Evolutionary conservation across 306 rosid species (phyloP).

Genomic region (Fragaria iinumae): DNA sequence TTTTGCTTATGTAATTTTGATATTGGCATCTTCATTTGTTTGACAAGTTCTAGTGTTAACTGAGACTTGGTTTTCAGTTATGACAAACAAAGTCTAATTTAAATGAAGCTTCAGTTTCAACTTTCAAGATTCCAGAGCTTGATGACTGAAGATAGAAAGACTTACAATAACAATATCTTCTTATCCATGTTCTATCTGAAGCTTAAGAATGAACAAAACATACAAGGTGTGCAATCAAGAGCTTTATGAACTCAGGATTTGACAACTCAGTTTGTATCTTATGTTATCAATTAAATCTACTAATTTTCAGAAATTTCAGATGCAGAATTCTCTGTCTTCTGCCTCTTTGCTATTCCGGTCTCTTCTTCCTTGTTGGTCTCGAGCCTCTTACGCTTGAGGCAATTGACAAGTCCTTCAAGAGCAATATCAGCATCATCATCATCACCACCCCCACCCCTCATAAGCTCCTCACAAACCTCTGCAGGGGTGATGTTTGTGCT

Average conservation of each 20-base stretch:
- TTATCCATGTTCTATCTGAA: neutral
- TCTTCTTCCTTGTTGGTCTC: neutral
- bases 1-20: too few relatives aligned
- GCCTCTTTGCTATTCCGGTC: neutral
- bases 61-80: too few relatives aligned
- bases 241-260: neutral
- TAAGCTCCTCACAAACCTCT: conserved; percentile 41
- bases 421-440: conserved; percentile 31
- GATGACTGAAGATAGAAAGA: neutral
- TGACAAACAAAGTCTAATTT: too few relatives aligned
- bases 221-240: neutral
- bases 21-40: too few relatives aligned
- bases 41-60: too few relatives aligned
- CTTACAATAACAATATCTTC: neutral
- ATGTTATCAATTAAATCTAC: neutral
- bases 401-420: conserved; percentile 19
- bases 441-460: conserved; percentile 37
- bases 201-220: neutral
- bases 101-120: too few relatives aligned
- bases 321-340: neutral
- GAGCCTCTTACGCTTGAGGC: conserved; percentile 25
- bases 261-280: neutral
- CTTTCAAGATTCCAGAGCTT: neutral
- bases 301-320: neutral
- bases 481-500: conserved; percentile 42